Evolutionary conservation across 495 filamentous ascomycete species (phyloP).

Genomic region (Penicillium steckii): DNA sequence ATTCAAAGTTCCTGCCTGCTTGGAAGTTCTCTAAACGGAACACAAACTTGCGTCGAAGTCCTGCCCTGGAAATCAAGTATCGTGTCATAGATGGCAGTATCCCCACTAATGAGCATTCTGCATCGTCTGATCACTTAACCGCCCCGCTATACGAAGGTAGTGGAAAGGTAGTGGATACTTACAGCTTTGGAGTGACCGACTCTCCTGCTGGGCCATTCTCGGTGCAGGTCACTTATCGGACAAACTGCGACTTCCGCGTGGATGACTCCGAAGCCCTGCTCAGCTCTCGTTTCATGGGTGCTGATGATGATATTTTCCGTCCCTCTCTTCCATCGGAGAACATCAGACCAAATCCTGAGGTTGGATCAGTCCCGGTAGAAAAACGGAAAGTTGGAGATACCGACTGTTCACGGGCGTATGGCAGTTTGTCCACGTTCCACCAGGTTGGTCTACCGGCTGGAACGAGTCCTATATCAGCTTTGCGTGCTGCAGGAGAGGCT

Average conservation of each 20-base stretch:
- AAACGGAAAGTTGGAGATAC: constrained; percentile 46
- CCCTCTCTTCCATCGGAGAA: constrained; percentile 61
- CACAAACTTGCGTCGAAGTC: constrained; percentile 61
- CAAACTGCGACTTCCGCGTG: constrained; percentile 83
- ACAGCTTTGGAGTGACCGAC: constrained; percentile 75
- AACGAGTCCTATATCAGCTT: constrained; percentile 83
- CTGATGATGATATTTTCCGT: constrained; percentile 82
- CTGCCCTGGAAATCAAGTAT: constrained; percentile 71
- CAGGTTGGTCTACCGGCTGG: constrained; percentile 69
- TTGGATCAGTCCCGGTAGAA: constrained; percentile 70
- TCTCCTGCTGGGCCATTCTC: constrained; percentile 83
- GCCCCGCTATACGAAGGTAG: constrained; percentile 68
- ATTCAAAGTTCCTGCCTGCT: constrained; percentile 77
- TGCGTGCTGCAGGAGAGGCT: constrained; percentile 64
- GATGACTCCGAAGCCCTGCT: constrained; percentile 87
- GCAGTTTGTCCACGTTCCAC: constrained; percentile 91
- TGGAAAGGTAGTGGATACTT: constrained; percentile 68
- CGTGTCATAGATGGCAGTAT: constrained; percentile 65
- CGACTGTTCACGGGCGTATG: constrained; percentile 79
- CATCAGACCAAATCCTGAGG: constrained; percentile 46
- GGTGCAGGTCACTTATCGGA: constrained; percentile 78
- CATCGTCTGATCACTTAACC: constrained; percentile 62
- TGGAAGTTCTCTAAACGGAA: constrained; percentile 81
- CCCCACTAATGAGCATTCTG: constrained; percentile 29
- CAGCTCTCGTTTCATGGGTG: constrained; percentile 93